Evolutionary conservation across 768 basidiomycete genomes (phyloP).

Genomic region (Russula brevipes): DNA sequence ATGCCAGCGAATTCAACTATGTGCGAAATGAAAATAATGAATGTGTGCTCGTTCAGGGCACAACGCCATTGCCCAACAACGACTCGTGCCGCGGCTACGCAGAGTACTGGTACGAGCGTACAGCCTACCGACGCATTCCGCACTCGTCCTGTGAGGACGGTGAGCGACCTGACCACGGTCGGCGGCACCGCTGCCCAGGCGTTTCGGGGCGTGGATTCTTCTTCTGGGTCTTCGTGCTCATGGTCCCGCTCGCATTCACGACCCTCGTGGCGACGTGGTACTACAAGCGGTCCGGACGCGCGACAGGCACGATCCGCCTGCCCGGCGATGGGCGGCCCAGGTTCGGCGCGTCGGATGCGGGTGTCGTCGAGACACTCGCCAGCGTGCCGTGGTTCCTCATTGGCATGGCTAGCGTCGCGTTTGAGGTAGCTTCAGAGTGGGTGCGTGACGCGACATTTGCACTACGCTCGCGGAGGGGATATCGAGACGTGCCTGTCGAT

Average conservation of each 20-base stretch:
- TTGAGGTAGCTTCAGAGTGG: constrained; percentile 54
- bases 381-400: constrained; percentile 88
- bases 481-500: constrained; percentile 67
- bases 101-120: constrained; percentile 91
- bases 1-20: constrained; percentile 85
- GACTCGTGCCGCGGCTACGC: constrained; percentile 55
- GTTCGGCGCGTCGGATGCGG: constrained; percentile 40
- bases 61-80: constrained; percentile 55
- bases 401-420: constrained; percentile 69
- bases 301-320: constrained; percentile 74
- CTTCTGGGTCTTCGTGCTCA: constrained; percentile 80
- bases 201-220: constrained; percentile 62
- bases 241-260: constrained; percentile 74
- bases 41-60: constrained; percentile 75
- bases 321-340: constrained; percentile 46
- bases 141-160: constrained; percentile 87
- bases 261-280: constrained; percentile 77
- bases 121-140: constrained; percentile 84
- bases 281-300: constrained; percentile 65
- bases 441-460: constrained; percentile 37
- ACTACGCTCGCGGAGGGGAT: constrained; percentile 55
- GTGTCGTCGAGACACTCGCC: constrained; percentile 64
- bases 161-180: constrained; percentile 68
- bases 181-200: constrained; percentile 74
- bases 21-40: constrained; percentile 59